Evolutionary conservation across 352 stramenopile species (phyloP).

Genomic region (Globisporangium apiculatum): DNA sequence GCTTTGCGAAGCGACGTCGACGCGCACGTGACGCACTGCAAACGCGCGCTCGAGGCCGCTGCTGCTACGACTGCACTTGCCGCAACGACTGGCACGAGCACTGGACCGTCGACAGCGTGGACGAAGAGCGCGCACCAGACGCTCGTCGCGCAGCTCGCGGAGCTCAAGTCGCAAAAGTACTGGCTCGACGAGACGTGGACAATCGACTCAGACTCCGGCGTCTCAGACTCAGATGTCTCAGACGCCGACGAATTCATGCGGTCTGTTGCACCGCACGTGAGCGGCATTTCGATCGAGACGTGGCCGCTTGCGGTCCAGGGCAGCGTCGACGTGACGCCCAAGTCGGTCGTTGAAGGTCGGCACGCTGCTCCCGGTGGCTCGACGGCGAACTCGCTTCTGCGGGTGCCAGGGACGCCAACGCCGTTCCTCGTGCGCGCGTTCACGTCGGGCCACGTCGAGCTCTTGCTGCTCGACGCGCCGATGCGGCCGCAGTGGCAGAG

Average conservation of each 20-base stretch:
- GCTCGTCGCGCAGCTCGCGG: slow-evolving; percentile 31
- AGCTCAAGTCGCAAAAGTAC: slow-evolving; percentile 82
- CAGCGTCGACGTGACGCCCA: slow-evolving; percentile 43
- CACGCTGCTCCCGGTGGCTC: slow-evolving; percentile 31
- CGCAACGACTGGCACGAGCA: background rate
- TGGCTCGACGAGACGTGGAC: slow-evolving; percentile 70
- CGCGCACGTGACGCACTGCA: slow-evolving; percentile 43
- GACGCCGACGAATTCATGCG: slow-evolving; percentile 20
- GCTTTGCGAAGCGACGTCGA: slow-evolving; percentile 58
- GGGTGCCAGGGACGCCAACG: slow-evolving; percentile 28
- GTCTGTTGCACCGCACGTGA: slow-evolving; percentile 53
- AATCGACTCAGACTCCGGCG: slow-evolving; percentile 4
- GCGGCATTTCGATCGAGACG: slow-evolving; percentile 61
- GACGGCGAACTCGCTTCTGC: slow-evolving; percentile 41
- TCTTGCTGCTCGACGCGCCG: slow-evolving; percentile 55
- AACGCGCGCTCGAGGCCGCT: slow-evolving; percentile 29
- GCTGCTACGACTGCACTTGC: background rate
- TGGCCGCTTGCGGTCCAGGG: slow-evolving; percentile 74
- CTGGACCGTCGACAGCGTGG: background rate
- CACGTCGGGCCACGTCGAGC: slow-evolving; percentile 68
- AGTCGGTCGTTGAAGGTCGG: slow-evolving; percentile 54
- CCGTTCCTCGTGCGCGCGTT: slow-evolving; percentile 64
- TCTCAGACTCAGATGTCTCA: background rate
- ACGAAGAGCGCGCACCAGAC: slow-evolving; percentile 10
- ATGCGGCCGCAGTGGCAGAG: slow-evolving; percentile 63